phyloP scores from a whole-genome alignment of 106 monocot genomes.

The Cymbidium sinense region DNA sequence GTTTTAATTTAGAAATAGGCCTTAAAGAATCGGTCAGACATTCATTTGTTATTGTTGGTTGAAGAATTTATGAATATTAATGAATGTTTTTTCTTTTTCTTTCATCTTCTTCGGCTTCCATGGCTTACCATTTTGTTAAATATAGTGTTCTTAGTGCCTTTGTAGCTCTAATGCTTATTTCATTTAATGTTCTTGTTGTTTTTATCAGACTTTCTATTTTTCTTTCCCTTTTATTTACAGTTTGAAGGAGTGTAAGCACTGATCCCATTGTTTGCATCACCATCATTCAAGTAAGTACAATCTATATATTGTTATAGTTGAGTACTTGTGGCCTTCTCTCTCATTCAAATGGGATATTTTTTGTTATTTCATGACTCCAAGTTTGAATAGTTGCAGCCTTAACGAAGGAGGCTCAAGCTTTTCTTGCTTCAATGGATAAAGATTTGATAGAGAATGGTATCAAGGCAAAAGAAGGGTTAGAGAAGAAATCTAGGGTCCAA shows the following conservation, averaged over 20 bases:
- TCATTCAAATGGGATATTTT: neutral
- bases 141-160: neutral
- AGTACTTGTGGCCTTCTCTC: neutral
- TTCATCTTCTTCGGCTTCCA: neutral
- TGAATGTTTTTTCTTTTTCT: neutral
- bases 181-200: neutral
- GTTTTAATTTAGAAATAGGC: too few species aligned
- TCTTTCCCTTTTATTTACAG: neutral
- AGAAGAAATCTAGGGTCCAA: constrained; percentile 14
- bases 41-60: too few species aligned
- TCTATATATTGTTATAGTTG: neutral
- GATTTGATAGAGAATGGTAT: constrained; percentile 2
- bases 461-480: constrained; percentile 1
- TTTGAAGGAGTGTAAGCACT: neutral
- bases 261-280: neutral
- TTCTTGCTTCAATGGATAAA: constrained; percentile 2
- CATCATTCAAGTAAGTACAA: neutral
- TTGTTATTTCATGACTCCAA: neutral
- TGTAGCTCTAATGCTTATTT: neutral
- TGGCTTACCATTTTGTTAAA: neutral
- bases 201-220: neutral
- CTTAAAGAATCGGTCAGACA: too few species aligned
- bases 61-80: neutral
- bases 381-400: neutral
- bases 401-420: neutral